Conservation (phyloP, 148 eudicot species). For the Camellia sinensis region DNA sequence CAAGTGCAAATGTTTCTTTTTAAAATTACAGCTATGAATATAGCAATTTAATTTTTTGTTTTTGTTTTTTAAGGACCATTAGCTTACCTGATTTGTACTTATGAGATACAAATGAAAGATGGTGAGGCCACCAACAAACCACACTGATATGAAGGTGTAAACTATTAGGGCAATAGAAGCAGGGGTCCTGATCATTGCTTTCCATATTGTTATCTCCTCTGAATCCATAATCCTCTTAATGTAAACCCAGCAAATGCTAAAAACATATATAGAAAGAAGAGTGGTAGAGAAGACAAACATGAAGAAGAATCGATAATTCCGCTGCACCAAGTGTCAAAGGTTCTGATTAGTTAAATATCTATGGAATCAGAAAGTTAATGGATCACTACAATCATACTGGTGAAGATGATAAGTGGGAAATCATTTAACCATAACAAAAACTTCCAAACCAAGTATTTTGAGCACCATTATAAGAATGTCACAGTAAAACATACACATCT, state of each 20-base stretch:
- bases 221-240: conserved; percentile 72
- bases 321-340: conserved; percentile 9
- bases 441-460: neutral
- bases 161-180: conserved; percentile 82
- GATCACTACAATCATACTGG: neutral
- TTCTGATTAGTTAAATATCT: conserved; percentile 10
- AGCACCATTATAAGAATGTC: neutral
- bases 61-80: neutral
- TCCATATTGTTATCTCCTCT: conserved; percentile 72
- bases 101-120: conserved; percentile 91
- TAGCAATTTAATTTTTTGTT: neutral
- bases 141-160: conserved; percentile 87
- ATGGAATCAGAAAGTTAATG: neutral
- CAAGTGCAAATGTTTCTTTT: neutral
- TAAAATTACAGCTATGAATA: neutral
- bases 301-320: neutral
- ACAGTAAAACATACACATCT: neutral
- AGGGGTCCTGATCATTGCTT: conserved; percentile 92
- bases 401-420: neutral
- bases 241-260: conserved; percentile 91
- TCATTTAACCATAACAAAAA: neutral
- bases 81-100: conserved; percentile 83
- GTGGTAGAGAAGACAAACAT: conserved; percentile 67
- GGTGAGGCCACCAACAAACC: conserved; percentile 98
- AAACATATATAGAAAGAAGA: conserved; percentile 80